Base-by-base conservation (phyloP, 140 eudicot genomes). In the Artemisia princeps region DNA sequence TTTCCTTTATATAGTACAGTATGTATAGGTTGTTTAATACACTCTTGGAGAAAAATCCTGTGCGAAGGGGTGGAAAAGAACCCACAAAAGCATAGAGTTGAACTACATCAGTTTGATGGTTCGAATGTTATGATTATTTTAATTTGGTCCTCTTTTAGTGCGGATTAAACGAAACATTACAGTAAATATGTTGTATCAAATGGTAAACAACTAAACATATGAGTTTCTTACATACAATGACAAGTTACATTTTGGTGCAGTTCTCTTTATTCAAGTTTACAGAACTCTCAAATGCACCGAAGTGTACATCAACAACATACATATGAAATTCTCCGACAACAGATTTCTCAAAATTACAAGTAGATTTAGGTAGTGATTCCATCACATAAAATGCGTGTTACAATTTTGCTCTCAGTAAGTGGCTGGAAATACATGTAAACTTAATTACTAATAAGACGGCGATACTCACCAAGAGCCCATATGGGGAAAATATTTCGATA, bases 381-480 rank as follows among this genome's bases (percentile, higher is more conserved):
- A 16, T 52, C 57, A 15, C 16, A 15, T 3, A 52, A 15, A 15
- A 19, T 55, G 3, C 30, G 2, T 20, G n/a, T 26, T 26, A 26
- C 33, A 3, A 26, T 26, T 26, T 26, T 26, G 5, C 33, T 26
- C 33, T 26, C 33, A 30, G 5, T 37, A 5, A 5, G 44, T 37
- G 44, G 44, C 44, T 37, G 44, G 44, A 1, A 37, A 37, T 37
- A 6, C 10, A 37, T 1, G 17, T 10, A 56, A 16, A 56, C 16
- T 22, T 2, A 12, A 8, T 9, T 55, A 9, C 60, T 55, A 5
- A 22, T 12, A 17, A 40, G 4, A 15, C 59, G 58, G 1, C 66
- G 50, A 45, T 77, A 77, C 52, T 77, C 77, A 11, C 75, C 75
- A 48, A 72, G 78, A 52, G 75, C 78, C 75, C 78, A 78, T 49